phyloP scores from a whole-genome alignment of 768 basidiomycete species.

The Lepiota venenata region DNA sequence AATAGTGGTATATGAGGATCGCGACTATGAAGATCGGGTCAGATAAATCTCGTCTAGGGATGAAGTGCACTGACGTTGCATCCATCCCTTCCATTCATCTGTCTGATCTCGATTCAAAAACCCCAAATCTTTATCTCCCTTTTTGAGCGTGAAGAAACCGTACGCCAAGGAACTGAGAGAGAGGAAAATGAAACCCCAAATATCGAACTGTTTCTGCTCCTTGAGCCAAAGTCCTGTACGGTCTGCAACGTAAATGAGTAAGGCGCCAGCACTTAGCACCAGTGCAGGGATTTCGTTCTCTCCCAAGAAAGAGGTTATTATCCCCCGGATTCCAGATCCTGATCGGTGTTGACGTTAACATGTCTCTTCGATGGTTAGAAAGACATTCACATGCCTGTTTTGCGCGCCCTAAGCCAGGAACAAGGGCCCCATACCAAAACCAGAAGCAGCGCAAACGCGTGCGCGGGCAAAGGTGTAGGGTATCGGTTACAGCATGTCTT shows the following conservation, averaged over 20 bases:
- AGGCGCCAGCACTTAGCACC: conserved; percentile 16
- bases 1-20: conserved; percentile 91
- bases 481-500: conserved; percentile 83
- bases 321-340: conserved; percentile 5
- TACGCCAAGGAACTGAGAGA: conserved; percentile 46
- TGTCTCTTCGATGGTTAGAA: background rate
- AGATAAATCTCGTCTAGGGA: conserved; percentile 6
- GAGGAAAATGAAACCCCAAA: conserved; percentile 65
- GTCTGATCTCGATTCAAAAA: conserved; percentile 92
- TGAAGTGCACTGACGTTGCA: conserved; percentile 67
- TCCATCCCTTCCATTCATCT: conserved; percentile 98
- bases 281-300: conserved; percentile 12
- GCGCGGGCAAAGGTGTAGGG: conserved; percentile 57
- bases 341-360: background rate
- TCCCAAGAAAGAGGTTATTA: conserved; percentile 4
- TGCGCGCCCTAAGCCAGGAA: conserved; percentile 30
- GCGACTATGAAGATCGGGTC: conserved; percentile 46
- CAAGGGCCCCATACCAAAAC: conserved; percentile 52
- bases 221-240: conserved; percentile 87
- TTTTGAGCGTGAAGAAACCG: conserved; percentile 65
- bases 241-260: conserved; percentile 75
- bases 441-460: conserved; percentile 47
- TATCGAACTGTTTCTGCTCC: conserved; percentile 81
- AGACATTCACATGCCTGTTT: conserved; percentile 15
- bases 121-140: conserved; percentile 78